These are phyloP conservation scores for Geoglossum cookeanum DNA, from an alignment of 2,329 filamentous ascomycete species.

Conservation along the genomic window DNA sequence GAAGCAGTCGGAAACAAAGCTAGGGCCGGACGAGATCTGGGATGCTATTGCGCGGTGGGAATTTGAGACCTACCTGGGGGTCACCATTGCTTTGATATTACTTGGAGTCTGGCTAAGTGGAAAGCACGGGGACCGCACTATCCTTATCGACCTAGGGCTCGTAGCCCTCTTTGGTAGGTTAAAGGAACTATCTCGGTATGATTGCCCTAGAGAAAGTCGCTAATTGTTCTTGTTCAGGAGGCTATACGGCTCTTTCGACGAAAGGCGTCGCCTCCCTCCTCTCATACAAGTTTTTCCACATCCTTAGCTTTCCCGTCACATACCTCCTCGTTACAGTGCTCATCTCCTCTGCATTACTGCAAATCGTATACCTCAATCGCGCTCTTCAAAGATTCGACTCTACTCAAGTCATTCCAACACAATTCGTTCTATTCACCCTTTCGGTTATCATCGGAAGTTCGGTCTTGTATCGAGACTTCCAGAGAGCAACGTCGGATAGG, in stretches of 20 bases:
- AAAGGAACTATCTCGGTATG: background rate
- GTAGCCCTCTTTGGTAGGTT: constrained; percentile 76
- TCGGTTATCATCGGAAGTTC: constrained; percentile 91
- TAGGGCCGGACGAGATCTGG: constrained; percentile 83
- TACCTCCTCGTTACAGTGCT: constrained; percentile 70
- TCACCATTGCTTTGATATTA: constrained; percentile 56
- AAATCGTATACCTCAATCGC: constrained; percentile 90
- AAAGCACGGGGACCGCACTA: constrained; percentile 65
- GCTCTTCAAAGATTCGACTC: constrained; percentile 86
- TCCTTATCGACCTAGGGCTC: constrained; percentile 80
- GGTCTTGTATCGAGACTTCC: constrained; percentile 85
- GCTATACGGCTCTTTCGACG: constrained; percentile 90
- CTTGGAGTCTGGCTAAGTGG: constrained; percentile 66
- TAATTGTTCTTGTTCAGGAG: constrained; percentile 34
- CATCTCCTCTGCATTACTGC: constrained; percentile 73
- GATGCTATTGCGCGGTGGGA: constrained; percentile 68
- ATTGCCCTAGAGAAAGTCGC: background rate
- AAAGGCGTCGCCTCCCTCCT: constrained; percentile 93
- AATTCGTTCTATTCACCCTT: constrained; percentile 92
- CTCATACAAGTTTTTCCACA: constrained; percentile 73
- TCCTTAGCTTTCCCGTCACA: constrained; percentile 79
- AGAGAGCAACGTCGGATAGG: constrained; percentile 54
- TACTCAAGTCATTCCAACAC: constrained; percentile 91
- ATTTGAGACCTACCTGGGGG: constrained; percentile 75
- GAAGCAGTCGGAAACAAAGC: constrained; percentile 70